These are phyloP conservation scores for Collybia sordida DNA, from an alignment of 768 basidiomycete species.

Conservation along the genomic window DNA sequence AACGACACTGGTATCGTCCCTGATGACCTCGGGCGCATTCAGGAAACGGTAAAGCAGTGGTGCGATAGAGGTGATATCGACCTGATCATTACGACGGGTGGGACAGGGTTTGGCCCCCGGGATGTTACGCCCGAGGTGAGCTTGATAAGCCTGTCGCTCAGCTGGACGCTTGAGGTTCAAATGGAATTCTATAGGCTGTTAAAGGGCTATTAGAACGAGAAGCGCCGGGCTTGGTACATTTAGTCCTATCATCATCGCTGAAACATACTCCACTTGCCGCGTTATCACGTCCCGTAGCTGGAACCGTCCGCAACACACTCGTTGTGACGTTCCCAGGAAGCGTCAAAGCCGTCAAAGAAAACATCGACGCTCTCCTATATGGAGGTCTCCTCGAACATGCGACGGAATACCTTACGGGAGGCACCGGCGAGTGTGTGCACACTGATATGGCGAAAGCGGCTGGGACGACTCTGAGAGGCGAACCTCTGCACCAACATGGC, in stretches of 20 bases:
- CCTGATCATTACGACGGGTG: slow-evolving; percentile 82
- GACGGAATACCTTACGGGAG: slow-evolving; percentile 69
- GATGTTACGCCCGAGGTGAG: slow-evolving; percentile 84
- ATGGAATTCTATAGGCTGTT: slow-evolving; percentile 46
- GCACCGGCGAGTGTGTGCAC: slow-evolving; percentile 62
- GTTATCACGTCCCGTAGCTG: slow-evolving; percentile 81
- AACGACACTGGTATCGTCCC: slow-evolving; percentile 51
- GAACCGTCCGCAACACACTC: slow-evolving; percentile 63
- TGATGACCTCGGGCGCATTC: slow-evolving; percentile 61
- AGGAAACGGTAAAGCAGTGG: slow-evolving; percentile 44
- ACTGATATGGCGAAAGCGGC: slow-evolving; percentile 35
- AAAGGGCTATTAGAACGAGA: slow-evolving; percentile 62
- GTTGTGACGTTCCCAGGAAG: slow-evolving; percentile 85
- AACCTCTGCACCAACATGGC: slow-evolving; percentile 24
- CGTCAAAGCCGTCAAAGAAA: slow-evolving; percentile 82
- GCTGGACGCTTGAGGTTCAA: not conserved
- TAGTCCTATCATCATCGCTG: slow-evolving; percentile 68
- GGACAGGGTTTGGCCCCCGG: slow-evolving; percentile 81
- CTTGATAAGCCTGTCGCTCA: not conserved
- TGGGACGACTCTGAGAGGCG: slow-evolving; percentile 13
- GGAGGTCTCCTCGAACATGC: slow-evolving; percentile 67
- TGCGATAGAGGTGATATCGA: slow-evolving; percentile 48
- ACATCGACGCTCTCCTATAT: slow-evolving; percentile 59
- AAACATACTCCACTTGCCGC: slow-evolving; percentile 78
- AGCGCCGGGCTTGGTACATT: slow-evolving; percentile 72